Conservation (phyloP, 2,329 filamentous ascomycete species). For the Claviceps africana region DNA sequence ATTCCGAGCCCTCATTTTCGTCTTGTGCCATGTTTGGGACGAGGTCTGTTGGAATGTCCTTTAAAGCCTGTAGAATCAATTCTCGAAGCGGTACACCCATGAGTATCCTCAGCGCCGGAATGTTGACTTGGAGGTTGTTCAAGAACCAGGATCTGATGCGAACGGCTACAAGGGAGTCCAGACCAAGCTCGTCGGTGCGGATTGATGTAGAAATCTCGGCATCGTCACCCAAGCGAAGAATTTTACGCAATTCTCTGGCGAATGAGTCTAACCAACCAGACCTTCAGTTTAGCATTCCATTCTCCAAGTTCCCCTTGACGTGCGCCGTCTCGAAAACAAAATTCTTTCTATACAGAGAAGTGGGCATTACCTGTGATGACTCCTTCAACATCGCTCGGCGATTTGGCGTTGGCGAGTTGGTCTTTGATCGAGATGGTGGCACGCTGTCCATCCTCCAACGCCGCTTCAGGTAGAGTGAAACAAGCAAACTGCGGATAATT, state of each 20-base stretch:
- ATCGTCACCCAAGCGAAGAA: not conserved
- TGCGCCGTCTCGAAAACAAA: too few species aligned
- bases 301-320: too few species aligned
- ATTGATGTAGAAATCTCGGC: not conserved
- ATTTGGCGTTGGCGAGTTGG: not conserved
- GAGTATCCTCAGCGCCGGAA: slow-evolving; percentile 29
- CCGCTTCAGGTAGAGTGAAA: not conserved
- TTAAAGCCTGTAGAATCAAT: slow-evolving; percentile 3
- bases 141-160: slow-evolving; percentile 35
- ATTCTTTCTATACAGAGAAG: too few species aligned
- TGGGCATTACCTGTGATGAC: not conserved
- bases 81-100: slow-evolving; percentile 8
- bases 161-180: slow-evolving; percentile 20
- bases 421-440: not conserved
- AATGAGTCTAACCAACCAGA: not conserved
- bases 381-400: not conserved
- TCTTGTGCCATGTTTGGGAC: not conserved
- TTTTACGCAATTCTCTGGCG: not conserved
- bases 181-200: slow-evolving; percentile 10
- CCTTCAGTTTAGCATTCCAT: not conserved
- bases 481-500: not conserved
- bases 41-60: not conserved
- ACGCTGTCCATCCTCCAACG: not conserved
- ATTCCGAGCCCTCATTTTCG: not conserved
- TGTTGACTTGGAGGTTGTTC: slow-evolving; percentile 26